Base-by-base conservation (phyloP, 495 filamentous ascomycete genomes). In the Glutinoglossum americanum region DNA sequence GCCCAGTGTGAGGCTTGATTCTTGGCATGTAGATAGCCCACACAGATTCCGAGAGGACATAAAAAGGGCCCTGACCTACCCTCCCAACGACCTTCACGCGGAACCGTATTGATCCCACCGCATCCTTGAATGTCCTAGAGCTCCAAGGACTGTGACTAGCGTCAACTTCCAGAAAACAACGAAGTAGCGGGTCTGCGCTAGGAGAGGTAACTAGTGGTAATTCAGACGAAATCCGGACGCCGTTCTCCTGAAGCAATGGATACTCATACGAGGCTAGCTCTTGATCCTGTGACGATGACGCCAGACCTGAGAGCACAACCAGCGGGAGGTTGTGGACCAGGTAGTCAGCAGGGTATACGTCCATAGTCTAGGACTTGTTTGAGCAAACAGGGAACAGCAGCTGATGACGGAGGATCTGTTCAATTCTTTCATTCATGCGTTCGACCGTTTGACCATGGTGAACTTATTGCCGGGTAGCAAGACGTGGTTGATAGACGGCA, bases 331-430 rank as follows among this genome's bases (percentile, higher is more conserved):
- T 87, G 69, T 89, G 87, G 68, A 80, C 76, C 70, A 89, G 72
- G 70, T 87, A 90, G 64, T 82, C 80, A 62, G 74, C 66, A 41
- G 88, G 86, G 70, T 92, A 94, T 60, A 80, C 87, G 72, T 95
- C 87, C 89, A 95, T 95, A 28, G 19, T 32, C 19, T 45, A 45
- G n/a, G 41, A n/a, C 41, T 21, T 10, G 19, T 45, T n/a, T 45
- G 41, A 45, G 41, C 41, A 19, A 21, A 45, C n/a, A 21, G 41
- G 17, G 21, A 23, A 23, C 5, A 19, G 17, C 41, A 15, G 37
- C 10, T 17, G 15, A 15, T 2, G 8, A 15, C 37, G 13, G 10
- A 41, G 37, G 15, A 2, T 11, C 37, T 13, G 13, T 19, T 45
- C 41, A 39, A 39, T 13, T 39, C 37, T 1, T 39, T 39, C 37